Conservation (phyloP, 495 filamentous ascomycete species). For the Talaromyces nanjingensis region DNA sequence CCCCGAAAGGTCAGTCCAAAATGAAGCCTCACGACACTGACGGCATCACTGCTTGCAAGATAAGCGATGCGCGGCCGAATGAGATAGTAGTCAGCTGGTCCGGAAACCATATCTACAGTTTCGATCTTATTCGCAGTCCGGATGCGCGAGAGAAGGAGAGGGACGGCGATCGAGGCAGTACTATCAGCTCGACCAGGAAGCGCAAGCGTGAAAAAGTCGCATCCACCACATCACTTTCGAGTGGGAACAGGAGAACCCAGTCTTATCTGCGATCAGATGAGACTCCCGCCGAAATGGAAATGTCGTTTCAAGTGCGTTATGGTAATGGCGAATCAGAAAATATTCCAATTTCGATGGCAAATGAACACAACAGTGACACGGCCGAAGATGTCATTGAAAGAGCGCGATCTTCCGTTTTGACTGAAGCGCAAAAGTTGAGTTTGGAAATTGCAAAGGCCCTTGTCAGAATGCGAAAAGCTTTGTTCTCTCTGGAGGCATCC, state of each 20-base stretch:
- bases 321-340: slow-evolving; percentile 57
- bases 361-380: slow-evolving; percentile 21
- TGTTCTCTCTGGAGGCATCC: slow-evolving; percentile 47
- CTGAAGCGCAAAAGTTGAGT: slow-evolving; percentile 43
- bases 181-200: slow-evolving; percentile 37
- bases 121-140: slow-evolving; percentile 58
- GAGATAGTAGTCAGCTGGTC: slow-evolving; percentile 73
- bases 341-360: slow-evolving; percentile 32
- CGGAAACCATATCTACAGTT: slow-evolving; percentile 68
- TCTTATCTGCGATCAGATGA: slow-evolving; percentile 31
- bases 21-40: slow-evolving; percentile 49
- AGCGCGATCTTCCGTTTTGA: slow-evolving; percentile 37
- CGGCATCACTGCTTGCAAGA: slow-evolving; percentile 74
- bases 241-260: slow-evolving; percentile 22
- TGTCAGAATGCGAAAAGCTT: slow-evolving; percentile 48
- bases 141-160: slow-evolving; percentile 36
- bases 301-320: slow-evolving; percentile 51
- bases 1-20: slow-evolving; percentile 49
- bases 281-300: slow-evolving; percentile 22
- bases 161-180: slow-evolving; percentile 5
- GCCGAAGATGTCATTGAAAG: slow-evolving; percentile 29
- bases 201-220: slow-evolving; percentile 47
- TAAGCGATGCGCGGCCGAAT: slow-evolving; percentile 69
- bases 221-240: slow-evolving; percentile 34
- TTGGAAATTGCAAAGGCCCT: slow-evolving; percentile 48